Evolutionary conservation across 2,329 filamentous ascomycete genomes (phyloP), one percentile per base, ranked within the genome.

Genomic region (Ophiostoma quercus): DNA sequence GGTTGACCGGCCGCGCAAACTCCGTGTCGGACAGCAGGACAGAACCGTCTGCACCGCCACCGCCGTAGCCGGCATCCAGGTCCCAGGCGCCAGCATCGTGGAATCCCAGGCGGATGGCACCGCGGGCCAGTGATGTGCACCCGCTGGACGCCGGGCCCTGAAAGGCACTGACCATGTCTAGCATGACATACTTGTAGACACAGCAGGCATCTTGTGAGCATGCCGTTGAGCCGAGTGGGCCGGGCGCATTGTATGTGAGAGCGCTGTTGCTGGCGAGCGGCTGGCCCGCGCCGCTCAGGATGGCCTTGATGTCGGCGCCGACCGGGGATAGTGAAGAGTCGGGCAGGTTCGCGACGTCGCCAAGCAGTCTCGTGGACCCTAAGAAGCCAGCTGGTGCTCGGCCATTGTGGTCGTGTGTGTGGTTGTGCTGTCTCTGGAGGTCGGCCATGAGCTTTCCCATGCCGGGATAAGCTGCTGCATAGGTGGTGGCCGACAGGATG

Each of bases 11-110:
- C 5, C 81, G 76, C 1, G 65, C 54, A 4, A 80, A 74, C 74
- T 83, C 81, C 16, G 73, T 73, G 22, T 75, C 73, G 11, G 76
- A 77, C 8, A 82, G 74, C 3, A 83, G 74, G 22, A 83, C 74
- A 11, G 79, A 81, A 11, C 81, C 82, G 71, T 84, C 81, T 0
- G 80, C 81, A 68, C 76, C 77, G 19, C 75, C 41, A 0, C 79
- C 79, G 34, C 74, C 73, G 14, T 67, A 72, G 11, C 68, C 68
- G 1, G 39, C 66, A 16, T 29, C 67, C 71, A 75, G 76, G 71
- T 78, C 78, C 80, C 81, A 82, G 3, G 78, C 77, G n/a, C 76
- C 81, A 0, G 81, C 80, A 70, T 83, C 82, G 73, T 83, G 81
- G 74, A 83, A 83, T 5, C 80, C 80, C 5, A 79, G 76, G 9